phyloP scores from a whole-genome alignment of 148 eudicot genomes.

The Vaccinium vitisidaea region DNA sequence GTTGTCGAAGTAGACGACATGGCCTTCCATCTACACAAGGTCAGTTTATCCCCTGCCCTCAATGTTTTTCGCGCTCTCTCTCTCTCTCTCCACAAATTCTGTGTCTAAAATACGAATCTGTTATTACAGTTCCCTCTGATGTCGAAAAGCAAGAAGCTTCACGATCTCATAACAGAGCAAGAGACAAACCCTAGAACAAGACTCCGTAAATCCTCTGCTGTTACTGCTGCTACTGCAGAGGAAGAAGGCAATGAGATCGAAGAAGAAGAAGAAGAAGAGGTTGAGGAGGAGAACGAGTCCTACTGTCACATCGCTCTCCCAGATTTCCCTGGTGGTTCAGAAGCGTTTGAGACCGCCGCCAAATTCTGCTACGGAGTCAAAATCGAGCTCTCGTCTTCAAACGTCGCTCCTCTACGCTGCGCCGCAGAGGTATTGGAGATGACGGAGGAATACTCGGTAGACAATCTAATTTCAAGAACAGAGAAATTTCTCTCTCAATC shows the following conservation, averaged over 20 bases:
- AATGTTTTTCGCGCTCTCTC: not conserved
- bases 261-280: conserved; percentile 25
- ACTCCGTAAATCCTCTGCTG: conserved; percentile 21
- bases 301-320: conserved; percentile 50
- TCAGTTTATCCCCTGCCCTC: not conserved
- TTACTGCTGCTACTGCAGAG: not conserved
- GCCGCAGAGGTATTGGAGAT: conserved; percentile 78
- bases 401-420: conserved; percentile 77
- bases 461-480: conserved; percentile 71
- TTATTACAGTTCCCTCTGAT: conserved; percentile 82
- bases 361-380: conserved; percentile 97
- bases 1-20: conserved; percentile 71
- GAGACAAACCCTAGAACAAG: conserved; percentile 34
- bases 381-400: conserved; percentile 58
- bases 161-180: conserved; percentile 62
- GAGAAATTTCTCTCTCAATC: conserved; percentile 61
- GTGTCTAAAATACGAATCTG: not conserved
- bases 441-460: conserved; percentile 80
- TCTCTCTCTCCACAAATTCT: not conserved
- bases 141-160: conserved; percentile 80
- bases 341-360: conserved; percentile 78
- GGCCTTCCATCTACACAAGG: conserved; percentile 95
- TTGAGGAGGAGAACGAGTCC: conserved; percentile 23
- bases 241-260: conserved; percentile 18
- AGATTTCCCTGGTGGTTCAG: conserved; percentile 80